Conservation (phyloP, 768 basidiomycete genomes). For the Trametes gibbosa region DNA sequence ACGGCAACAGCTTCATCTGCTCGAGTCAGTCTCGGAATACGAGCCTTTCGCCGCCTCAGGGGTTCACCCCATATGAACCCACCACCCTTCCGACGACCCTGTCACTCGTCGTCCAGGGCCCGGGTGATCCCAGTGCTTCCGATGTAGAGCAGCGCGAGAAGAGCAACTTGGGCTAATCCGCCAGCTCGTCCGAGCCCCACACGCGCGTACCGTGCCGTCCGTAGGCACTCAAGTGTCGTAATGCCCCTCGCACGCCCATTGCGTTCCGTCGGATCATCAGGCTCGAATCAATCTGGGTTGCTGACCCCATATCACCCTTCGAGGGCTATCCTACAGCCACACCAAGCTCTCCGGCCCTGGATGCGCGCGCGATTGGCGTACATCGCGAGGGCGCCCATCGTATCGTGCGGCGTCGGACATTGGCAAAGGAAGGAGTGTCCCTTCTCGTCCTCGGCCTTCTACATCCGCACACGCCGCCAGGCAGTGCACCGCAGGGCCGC, state of each 20-base stretch:
- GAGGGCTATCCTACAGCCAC: neutral
- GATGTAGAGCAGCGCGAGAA: neutral
- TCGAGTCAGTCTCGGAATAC: neutral
- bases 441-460: neutral
- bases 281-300: too few species aligned
- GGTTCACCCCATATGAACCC: too few species aligned
- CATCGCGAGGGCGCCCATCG: neutral
- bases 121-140: neutral
- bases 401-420: too few species aligned
- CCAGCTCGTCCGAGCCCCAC: too few species aligned
- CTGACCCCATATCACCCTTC: too few species aligned
- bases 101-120: neutral
- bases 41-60: neutral
- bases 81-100: neutral
- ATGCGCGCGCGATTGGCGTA: neutral
- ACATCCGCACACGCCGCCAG: neutral
- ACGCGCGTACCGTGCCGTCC: too few species aligned
- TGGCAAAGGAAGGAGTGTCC: too few species aligned
- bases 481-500: neutral
- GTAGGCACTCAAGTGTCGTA: neutral
- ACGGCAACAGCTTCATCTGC: neutral
- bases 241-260: neutral
- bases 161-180: too few species aligned
- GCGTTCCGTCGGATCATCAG: neutral
- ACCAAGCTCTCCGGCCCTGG: neutral